A percentile compares a stretch with the other conserved stretches of the same genome.
phyloP scores from a whole-genome alignment of 805 yeast species.

The Priceomyces haplophilus region DNA sequence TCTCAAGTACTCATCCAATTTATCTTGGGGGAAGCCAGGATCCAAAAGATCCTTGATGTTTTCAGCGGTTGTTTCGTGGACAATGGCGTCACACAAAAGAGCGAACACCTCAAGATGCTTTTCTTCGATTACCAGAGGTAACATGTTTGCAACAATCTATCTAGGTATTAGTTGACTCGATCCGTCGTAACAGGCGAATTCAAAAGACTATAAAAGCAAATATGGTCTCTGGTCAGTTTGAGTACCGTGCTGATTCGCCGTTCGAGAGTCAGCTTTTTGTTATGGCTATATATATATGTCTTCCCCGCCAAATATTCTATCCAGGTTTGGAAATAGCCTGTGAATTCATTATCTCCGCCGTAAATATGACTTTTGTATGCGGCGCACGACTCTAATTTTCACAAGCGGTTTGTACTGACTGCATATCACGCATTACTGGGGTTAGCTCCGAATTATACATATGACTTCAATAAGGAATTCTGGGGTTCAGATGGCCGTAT shows the following conservation, averaged over 20 bases:
- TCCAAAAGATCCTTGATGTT: constrained; percentile 23
- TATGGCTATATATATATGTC: not conserved
- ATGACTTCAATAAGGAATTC: too few relatives aligned
- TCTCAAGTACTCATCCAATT: constrained; percentile 27
- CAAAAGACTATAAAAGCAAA: too few relatives aligned
- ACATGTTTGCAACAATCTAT: not conserved
- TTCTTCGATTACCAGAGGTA: constrained; percentile 11
- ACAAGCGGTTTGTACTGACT: too few relatives aligned
- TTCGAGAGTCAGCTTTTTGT: too few relatives aligned
- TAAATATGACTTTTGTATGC: not conserved
- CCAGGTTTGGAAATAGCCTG: not conserved
- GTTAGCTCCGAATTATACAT: too few relatives aligned
- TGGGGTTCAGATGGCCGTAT: too few relatives aligned
- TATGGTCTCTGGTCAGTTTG: too few relatives aligned
- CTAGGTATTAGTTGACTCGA: not conserved
- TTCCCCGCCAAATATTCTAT: not conserved
- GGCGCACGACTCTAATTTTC: too few relatives aligned
- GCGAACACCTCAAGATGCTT: constrained; percentile 26
- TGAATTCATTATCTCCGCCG: not conserved
- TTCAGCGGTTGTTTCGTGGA: constrained; percentile 31
- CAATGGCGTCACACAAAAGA: constrained; percentile 32
- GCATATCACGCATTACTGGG: too few relatives aligned
- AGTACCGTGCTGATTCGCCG: too few relatives aligned
- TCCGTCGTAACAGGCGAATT: too few relatives aligned
- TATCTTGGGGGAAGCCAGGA: constrained; percentile 24